Evolutionary conservation across 352 stramenopile genomes (phyloP), one percentile per base, ranked within the genome.

Genomic region (Phytophthora syringae): DNA sequence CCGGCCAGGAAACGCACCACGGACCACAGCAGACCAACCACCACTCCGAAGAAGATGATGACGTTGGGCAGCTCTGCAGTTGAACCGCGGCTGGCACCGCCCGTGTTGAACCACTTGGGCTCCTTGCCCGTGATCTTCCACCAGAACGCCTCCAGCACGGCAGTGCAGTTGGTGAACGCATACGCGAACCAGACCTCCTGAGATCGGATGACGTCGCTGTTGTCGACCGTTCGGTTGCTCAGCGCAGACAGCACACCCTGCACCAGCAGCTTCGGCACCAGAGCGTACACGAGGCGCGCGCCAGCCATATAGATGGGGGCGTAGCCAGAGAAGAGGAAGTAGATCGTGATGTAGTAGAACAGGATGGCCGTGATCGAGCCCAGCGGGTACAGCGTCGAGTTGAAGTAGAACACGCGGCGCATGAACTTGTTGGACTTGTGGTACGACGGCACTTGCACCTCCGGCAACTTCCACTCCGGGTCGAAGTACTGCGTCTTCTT

Each of bases 91-190:
- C 63, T 74, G 12, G 80, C 78, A 27, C 82, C 84, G 24, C 75
- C 69, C 65, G 82, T 95, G 74, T 89, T 87, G 32, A 80, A 74
- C 84, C 86, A 93, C 54, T 52, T 74, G 5, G 84, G 82, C 65
- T 94, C 84, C 48, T 86, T 87, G 62, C 86, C 84, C 40, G 86
- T 93, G 43, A 93, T 58, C 77, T 93, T 95, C 86, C 86, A 95
- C 70, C 78, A 82, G n/a, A 95, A 70, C 4, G 86, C 84, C 12
- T 70, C 83, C 16, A 90, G 74, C 80, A 95, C 84, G 22, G 86
- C 86, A 9, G 82, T 82, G 40, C 80, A 89, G 66, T 93, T 88
- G 9, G 80, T 92, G 62, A 95, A 95, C 13, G 84, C 86, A 66
- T 95, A 95, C 47, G 85, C 82, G 52, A 91, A 95, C 57, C 80